Evolutionary conservation across 352 stramenopile species (phyloP), one percentile per base, ranked within the genome.

Genomic region (Peronospora tabacina): DNA sequence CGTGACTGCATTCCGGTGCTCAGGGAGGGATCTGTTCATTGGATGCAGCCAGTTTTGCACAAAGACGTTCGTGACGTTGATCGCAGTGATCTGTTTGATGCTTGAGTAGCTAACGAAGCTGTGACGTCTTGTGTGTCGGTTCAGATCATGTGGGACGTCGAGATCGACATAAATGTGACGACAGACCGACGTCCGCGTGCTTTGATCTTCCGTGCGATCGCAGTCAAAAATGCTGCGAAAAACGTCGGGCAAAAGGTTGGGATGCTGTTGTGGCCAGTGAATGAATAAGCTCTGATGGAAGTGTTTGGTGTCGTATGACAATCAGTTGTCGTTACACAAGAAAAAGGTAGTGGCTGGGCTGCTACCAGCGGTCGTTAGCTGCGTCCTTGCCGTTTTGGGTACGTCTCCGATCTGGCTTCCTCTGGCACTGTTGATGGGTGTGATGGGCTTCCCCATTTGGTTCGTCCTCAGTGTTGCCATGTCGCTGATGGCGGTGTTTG

Each of bases 391-490:
- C 10, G 40, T 85, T 26, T 35, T 72, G 1, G 62, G 58, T 30
- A 82, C 72, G 1, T 66, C 72, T 30, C 76, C 74, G 13, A 34
- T 85, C 7, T 87, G 73, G 76, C 47, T 85, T 5, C 72, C 76
- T 4, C 24, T 88, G 20, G 76, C 68, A 13, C 29, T 88, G 6
- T 24, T 85, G 1, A 47, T 86, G 10, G 73, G 64, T 19, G 41
- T 88, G 39, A 52, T 86, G 33, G 75, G 75, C 7, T 79, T 78
- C 33, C 74, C 76, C 10, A 20, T 84, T n/a, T 86, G 77, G 72
- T 43, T 82, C 5, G 64, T 87, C 7, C 35, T 80, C 26, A 64
- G 40, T 9, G 49, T 81, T 2, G 71, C 46, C 3, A 53, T 62
- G n/a, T 63, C 66, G n/a, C 43, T 88, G 0, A 37, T 82, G 11